These are phyloP conservation scores for Thelonectria blattea DNA, from an alignment of 2,329 filamentous ascomycete genomes.

Conservation along the genomic window DNA sequence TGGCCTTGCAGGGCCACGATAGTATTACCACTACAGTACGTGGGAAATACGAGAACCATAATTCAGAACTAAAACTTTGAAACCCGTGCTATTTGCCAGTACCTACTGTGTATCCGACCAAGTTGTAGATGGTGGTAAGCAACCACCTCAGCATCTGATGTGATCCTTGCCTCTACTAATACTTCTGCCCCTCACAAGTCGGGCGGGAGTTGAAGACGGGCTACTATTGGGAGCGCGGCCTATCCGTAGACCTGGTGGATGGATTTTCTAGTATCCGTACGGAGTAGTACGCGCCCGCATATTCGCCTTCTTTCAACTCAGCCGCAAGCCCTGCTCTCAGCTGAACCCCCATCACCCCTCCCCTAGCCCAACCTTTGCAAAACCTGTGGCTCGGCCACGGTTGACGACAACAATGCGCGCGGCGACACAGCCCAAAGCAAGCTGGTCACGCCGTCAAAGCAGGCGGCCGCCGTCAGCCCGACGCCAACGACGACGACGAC, in stretches of 20 bases:
- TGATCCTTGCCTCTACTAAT: no score
- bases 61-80: neutral
- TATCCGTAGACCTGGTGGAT: no score
- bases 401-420: slow-evolving; percentile 26
- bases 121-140: neutral
- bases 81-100: neutral
- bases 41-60: slow-evolving; percentile 13
- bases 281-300: no score
- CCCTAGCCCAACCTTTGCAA: slow-evolving; percentile 27
- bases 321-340: neutral
- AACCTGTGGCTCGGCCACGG: slow-evolving; percentile 29
- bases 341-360: neutral
- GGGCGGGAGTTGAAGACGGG: no score
- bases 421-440: slow-evolving; percentile 24
- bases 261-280: no score
- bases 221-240: no score
- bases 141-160: neutral
- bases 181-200: no score
- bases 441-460: slow-evolving; percentile 25
- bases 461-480: slow-evolving; percentile 10
- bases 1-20: slow-evolving; percentile 2
- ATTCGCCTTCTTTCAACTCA: neutral
- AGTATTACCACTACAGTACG: slow-evolving; percentile 6
- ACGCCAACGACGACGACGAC: no score
- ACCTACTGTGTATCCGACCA: neutral